These are phyloP conservation scores for Raffaelea arxii DNA, from an alignment of 2,329 filamentous ascomycete genomes.

Conservation along the genomic window DNA sequence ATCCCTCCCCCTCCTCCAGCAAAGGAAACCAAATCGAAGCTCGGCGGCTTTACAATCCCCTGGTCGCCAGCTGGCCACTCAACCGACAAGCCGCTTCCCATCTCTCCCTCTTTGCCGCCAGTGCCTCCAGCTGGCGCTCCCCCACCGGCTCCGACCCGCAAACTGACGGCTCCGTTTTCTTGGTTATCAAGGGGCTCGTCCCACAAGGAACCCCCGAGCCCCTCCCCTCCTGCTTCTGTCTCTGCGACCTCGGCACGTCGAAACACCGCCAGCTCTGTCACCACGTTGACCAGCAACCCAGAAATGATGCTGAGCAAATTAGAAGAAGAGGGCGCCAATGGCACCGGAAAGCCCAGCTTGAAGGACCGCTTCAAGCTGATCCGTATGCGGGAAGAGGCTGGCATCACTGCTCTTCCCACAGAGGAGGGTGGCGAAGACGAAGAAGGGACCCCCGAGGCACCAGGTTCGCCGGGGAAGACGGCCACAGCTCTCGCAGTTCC, in stretches of 20 bases:
- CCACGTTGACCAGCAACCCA: slow-evolving; percentile 69
- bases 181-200: slow-evolving; percentile 67
- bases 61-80: slow-evolving; percentile 47
- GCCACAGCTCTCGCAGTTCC: slow-evolving; percentile 5
- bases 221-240: slow-evolving; percentile 22
- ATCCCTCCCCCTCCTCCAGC: background rate
- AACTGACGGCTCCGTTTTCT: slow-evolving; percentile 79
- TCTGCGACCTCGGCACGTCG: slow-evolving; percentile 45
- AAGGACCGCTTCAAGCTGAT: slow-evolving; percentile 73
- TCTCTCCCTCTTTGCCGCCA: slow-evolving; percentile 16
- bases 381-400: slow-evolving; percentile 63
- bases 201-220: slow-evolving; percentile 41
- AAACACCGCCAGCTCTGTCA: slow-evolving; percentile 72
- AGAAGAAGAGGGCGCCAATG: slow-evolving; percentile 50
- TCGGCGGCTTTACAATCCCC: slow-evolving; percentile 64
- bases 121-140: slow-evolving; percentile 19
- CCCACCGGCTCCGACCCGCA: slow-evolving; percentile 38
- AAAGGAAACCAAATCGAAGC: slow-evolving; percentile 30
- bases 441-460: slow-evolving; percentile 21
- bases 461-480: slow-evolving; percentile 1
- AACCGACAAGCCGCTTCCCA: slow-evolving; percentile 32
- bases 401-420: slow-evolving; percentile 39
- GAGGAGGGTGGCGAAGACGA: background rate
- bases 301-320: slow-evolving; percentile 69
- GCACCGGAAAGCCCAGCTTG: slow-evolving; percentile 52